Percentiles rank a stretch among this genome's conserved stretches.
Conservation (phyloP, 345 rosid species). For the Adansonia digitata region DNA sequence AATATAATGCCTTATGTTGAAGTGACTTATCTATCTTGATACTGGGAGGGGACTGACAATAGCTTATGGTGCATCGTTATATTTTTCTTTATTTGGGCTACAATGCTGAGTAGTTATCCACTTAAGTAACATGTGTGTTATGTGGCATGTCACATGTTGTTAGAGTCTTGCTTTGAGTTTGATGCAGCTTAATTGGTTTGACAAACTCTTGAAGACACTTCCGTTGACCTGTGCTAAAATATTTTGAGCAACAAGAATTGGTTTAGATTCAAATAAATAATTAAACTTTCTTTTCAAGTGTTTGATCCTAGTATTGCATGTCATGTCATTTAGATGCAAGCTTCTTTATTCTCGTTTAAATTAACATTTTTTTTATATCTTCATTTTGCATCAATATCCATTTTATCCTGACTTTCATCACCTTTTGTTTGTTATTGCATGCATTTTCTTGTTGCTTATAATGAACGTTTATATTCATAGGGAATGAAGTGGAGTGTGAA, state of each 20-base stretch:
- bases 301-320: background rate
- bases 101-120: background rate
- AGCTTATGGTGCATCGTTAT: background rate
- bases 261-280: background rate
- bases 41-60: background rate
- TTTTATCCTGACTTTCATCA: constrained; percentile 1
- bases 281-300: background rate
- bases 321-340: background rate
- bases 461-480: constrained; percentile 45
- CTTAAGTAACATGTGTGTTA: background rate
- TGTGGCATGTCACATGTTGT: background rate
- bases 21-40: background rate
- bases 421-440: constrained; percentile 11
- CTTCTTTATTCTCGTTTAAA: background rate
- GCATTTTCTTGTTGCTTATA: constrained; percentile 26
- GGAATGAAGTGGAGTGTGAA: constrained; percentile 98
- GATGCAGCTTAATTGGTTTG: background rate
- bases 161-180: background rate
- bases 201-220: background rate
- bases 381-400: constrained; percentile 8
- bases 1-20: background rate
- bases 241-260: background rate
- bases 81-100: constrained; percentile 3
- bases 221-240: background rate
- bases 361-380: constrained; percentile 8